Base-by-base conservation (phyloP, 2,329 filamentous ascomycete species). In the Aspergillus japonicus region DNA sequence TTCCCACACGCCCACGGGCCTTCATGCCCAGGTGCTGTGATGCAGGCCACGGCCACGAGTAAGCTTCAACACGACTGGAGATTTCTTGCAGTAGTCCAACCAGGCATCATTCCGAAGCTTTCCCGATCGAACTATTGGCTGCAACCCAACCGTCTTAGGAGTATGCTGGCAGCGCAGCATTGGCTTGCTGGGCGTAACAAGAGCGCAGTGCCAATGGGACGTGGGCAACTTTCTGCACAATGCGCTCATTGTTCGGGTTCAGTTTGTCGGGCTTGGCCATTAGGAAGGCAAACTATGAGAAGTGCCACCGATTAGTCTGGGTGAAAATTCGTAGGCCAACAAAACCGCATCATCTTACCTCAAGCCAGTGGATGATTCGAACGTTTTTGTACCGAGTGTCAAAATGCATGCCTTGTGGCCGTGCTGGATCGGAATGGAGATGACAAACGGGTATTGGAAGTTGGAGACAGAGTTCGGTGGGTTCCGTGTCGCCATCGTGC, bases 351-450 rank as follows among this genome's bases (percentile, higher is more conserved):
- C n/a, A 47, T 24, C 60, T 54, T 59, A 64, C 62, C 60, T 64
- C 60, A n/a, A 64, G 50, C 60, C 57, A 64, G 26, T 64, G 62
- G 11, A 31, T 51, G 14, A 64, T 57, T 21, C 52, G 42, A 11
- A 60, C 57, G 16, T 60, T 64, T 50, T 60, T 56, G 23, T 62
- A 60, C 39, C 56, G 49, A 19, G 60, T 60, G 47, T 60, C 61
- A 51, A 56, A 62, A 49, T 64, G 62, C 62, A 64, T 62, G 47
- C 29, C 47, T 14, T 54, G 54, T 47, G 50, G 59, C 10, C 54
- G 55, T 33, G 55, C 47, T 23, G 35, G 8, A 2, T 56, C 47
- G 24, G 48, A 50, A 35, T 64, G 60, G 5, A 53, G 48, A 47
- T 56, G 58, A 44, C 60, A 60, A n/a, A 48, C 42, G n/a, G 62